Evolutionary conservation across 768 basidiomycete species (phyloP), one percentile per base, ranked within the genome.

Genomic region (Tricholoma bakamatsutake): DNA sequence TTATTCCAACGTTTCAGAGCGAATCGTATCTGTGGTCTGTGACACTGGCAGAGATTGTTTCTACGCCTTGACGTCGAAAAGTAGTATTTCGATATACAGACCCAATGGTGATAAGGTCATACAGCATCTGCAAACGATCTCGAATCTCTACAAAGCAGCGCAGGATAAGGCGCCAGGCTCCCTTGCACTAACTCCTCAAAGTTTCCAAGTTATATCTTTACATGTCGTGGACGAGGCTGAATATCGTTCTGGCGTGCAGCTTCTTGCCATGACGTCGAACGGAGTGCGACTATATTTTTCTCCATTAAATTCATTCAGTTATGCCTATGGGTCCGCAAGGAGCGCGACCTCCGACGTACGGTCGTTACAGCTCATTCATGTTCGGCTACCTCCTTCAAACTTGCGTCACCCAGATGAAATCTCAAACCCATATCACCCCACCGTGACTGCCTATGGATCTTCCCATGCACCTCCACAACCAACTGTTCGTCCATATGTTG

Each of bases 231-330:
- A 82, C 39, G 77, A 77, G 9, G 69, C 76, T 11, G 89, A 91
- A 66, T 87, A 89, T 27, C 84, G 83, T 13, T 72, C 80, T 24
- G 82, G 82, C 12, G 72, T 90, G 11, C 90, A 91, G 55, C 78
- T 98, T 9, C 75, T 97, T 49, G 93, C 88, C 1, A 71, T 95
- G 47, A 93, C 93, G 21, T 75, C 79, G 28, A 93, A 87, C 51
- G 94, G 91, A 11, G 82, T 88, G 3, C 84, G 95, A 50, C 76
- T 96, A 1, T 98, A 91, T 74, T 93, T 97, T 66, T 80, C 80
- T 1, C 79, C 87, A 3, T 73, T 79, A 3, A 70, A 72, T 50
- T 68, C 72, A 18, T 80, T 79, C 59, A 72, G 73, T 21, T 85
- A 83, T 66, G 72, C 78, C 43, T 81, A 79, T 57, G 71, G 73